Evolutionary conservation across 768 basidiomycete species (phyloP), one percentile per base, ranked within the genome.

Genomic region (Strobilomyces echinocephalus): DNA sequence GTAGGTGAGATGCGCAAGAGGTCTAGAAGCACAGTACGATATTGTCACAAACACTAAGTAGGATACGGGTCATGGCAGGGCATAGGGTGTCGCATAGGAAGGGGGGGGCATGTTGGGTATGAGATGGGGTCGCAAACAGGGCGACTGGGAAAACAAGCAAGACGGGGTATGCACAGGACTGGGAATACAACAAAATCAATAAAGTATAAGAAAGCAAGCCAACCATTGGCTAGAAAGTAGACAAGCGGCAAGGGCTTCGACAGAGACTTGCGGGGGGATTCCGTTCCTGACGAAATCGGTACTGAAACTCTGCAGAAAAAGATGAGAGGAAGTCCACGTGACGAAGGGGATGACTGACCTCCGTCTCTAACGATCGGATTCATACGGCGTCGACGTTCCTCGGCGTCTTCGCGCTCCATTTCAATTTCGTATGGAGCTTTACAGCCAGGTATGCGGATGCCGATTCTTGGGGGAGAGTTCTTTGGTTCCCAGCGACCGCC

Each of bases 401-500:
- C 79, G 46, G 71, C 72, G 66, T 86, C 85, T 63, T 84, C 79
- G 24, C 75, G 76, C 65, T 89, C 88, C 72, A 88, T 79, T 60
- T 85, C 80, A 20, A 87, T 67, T 64, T 89, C 86, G 54, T 77
- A 89, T 5, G 74, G 76, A 0, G 86, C 80, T 62, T 87, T 87
- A 61, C 76, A 77, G 9, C 87, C 87, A 1, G 83, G 84, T 39
- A 83, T 67, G 34, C 82, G 79, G n/a, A 81, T 69, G 12, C 84
- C 64, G 2, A 67, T 61, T 50, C 56, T 62, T 0, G 71, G 72
- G 2, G 76, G 71, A 10, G 70, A 68, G 30, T 76, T 77, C 61
- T 83, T 85, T 33, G 89, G 88, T 58, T 81, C 79, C 88, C 88
- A 91, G 33, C 89, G 81, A 15, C 88, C 88, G 14, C 87, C 87